Base-by-base conservation (phyloP, 2,329 filamentous ascomycete species). In the Cladosporium sp. region DNA sequence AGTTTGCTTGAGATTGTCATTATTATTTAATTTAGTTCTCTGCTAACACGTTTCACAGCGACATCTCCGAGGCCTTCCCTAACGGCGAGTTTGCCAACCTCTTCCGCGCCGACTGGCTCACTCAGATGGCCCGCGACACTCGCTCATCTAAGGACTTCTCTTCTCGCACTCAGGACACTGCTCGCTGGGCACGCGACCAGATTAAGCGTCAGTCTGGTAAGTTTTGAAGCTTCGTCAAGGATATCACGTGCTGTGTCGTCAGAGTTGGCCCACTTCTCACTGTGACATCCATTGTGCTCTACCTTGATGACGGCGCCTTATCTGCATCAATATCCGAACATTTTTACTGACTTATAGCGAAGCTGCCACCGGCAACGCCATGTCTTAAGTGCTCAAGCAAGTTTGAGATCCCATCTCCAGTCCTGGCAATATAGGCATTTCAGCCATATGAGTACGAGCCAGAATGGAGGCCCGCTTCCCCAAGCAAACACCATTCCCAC, bases 111-210 rank as follows among this genome's bases (percentile, higher is more conserved):
- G 90, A 96, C 17, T 97, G 92, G 89, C 75, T 99, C 52, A 91
- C 85, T 20, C 73, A 78, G 22, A 86, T 99, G 77, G 91, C 96
- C 65, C 91, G 92, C 73, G 91, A 97, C 70, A 92, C 89, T 41
- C 88, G 91, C 64, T 80, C 83, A 53, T 96, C 93, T 77, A 85
- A 88, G 61, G 91, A 97, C 41, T 96, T 88, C 75, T 80, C 84
- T 61, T 66, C 80, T 22, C 87, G 91, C 56, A 99, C 93, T 3
- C 85, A 93, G 58, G 89, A 96, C 59, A 97, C 93, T 41, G 93
- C 93, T 66, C 87, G 92, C 63, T 99, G 93, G 93, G 91, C 93
- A 56, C 86, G 92, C 54, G 93, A 97, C 73, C 90, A 96, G 70
- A 91, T 97, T 69, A 97, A 96, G 80, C 87, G 89, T 63, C 93